Conservation (phyloP, 75 land plant genomes). For the Larix kaempferi region DNA sequence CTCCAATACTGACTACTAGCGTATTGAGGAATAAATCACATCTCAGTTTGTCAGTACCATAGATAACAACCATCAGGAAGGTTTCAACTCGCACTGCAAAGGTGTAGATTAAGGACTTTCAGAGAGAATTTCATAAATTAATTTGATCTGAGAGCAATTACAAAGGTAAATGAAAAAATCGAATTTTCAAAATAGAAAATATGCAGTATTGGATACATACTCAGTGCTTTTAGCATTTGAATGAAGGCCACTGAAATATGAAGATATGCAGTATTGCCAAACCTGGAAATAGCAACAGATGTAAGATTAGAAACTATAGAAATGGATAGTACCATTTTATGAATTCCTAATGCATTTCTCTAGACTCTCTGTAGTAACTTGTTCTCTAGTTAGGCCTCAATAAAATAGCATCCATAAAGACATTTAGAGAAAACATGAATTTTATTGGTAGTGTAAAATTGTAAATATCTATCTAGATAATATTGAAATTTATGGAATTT, state of each 20-base stretch:
- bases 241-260: constrained; percentile 94
- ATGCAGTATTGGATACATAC: constrained; percentile 44
- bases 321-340: neutral
- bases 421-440: neutral
- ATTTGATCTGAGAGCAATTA: neutral
- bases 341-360: neutral
- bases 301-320: neutral
- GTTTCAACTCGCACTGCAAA: constrained; percentile 95
- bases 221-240: constrained; percentile 96
- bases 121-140: neutral
- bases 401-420: neutral
- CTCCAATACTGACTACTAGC: constrained; percentile 93
- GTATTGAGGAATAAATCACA: constrained; percentile 88
- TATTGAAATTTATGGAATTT: neutral
- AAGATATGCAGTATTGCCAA: constrained; percentile 95
- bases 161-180: neutral
- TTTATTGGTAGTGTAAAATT: neutral
- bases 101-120: neutral
- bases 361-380: neutral
- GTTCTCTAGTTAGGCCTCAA: neutral
- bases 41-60: constrained; percentile 77
- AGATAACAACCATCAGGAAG: constrained; percentile 78
- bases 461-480: neutral
- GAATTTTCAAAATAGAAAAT: neutral
- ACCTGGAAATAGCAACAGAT: constrained; percentile 45